phyloP scores from a whole-genome alignment of 73 alveolate genomes.

The Symbiodinium natans region DNA sequence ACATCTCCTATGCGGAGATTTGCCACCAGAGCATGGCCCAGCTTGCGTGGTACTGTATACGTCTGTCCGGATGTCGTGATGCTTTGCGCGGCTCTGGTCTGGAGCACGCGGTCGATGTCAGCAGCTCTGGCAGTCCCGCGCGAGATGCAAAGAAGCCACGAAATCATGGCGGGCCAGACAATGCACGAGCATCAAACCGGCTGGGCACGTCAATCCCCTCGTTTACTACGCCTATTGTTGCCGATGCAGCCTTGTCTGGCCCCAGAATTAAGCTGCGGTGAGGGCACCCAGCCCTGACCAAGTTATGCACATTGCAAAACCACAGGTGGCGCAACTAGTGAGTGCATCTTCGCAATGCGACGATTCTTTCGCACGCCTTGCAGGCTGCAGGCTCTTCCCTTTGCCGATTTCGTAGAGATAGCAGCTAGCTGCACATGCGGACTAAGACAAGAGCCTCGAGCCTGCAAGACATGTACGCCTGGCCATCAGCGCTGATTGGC shows the following conservation, averaged over 20 bases:
- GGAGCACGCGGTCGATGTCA: not conserved
- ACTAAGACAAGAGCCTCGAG: not conserved
- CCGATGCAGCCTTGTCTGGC: not conserved
- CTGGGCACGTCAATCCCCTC: not conserved
- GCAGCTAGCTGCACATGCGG: not conserved
- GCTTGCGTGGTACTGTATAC: not conserved
- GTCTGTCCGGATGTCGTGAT: not conserved
- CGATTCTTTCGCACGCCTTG: not conserved
- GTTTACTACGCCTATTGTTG: not conserved
- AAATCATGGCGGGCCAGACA: not conserved
- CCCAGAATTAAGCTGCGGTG: not conserved
- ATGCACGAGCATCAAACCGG: not conserved
- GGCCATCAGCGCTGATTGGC: not conserved
- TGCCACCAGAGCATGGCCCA: not conserved
- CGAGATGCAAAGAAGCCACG: not conserved
- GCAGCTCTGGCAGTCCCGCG: not conserved
- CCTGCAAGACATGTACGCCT: not conserved
- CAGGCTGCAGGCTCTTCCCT: not conserved
- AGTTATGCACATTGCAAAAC: not conserved
- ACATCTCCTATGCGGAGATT: not conserved
- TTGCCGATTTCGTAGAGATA: too few relatives aligned
- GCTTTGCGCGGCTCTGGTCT: not conserved
- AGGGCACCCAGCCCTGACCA: not conserved
- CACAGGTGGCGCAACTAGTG: not conserved
- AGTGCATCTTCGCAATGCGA: not conserved